phyloP scores from a whole-genome alignment of 768 basidiomycete genomes.

The Leccinum arenicola region DNA sequence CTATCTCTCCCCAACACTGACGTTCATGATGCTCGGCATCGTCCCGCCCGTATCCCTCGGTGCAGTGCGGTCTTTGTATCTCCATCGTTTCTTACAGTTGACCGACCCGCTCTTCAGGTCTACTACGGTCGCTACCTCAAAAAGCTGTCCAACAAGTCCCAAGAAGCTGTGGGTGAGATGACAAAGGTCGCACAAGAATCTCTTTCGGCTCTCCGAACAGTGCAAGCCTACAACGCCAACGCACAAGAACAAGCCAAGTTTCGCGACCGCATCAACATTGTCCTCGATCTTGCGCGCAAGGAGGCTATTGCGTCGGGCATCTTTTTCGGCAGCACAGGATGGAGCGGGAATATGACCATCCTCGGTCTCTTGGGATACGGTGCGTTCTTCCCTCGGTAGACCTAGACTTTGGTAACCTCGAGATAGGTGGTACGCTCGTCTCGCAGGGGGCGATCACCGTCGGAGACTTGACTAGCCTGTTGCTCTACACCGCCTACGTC shows the following conservation, averaged over 20 bases:
- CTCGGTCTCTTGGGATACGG: constrained; percentile 90
- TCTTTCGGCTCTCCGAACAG: constrained; percentile 80
- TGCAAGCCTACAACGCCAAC: constrained; percentile 88
- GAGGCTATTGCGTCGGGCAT: constrained; percentile 90
- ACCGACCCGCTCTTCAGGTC: constrained; percentile 49
- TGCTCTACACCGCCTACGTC: constrained; percentile 90
- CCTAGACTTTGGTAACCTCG: background rate
- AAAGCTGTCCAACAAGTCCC: constrained; percentile 85
- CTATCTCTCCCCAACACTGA: constrained; percentile 65
- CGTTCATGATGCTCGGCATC: constrained; percentile 87
- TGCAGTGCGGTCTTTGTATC: constrained; percentile 44
- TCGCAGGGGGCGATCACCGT: constrained; percentile 85
- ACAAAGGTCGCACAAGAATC: constrained; percentile 88
- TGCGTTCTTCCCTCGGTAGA: constrained; percentile 30
- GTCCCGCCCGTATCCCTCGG: constrained; percentile 87
- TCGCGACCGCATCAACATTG: constrained; percentile 55
- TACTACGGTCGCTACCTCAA: constrained; percentile 96
- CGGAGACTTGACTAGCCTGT: constrained; percentile 84
- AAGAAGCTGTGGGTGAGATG: constrained; percentile 96
- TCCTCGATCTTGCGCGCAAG: constrained; percentile 74
- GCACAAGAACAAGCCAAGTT: constrained; percentile 78
- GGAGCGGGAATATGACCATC: constrained; percentile 92
- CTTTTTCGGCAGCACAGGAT: constrained; percentile 89
- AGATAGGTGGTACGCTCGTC: constrained; percentile 83
- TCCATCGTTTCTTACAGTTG: background rate